Conservation (phyloP, 2,329 filamentous ascomycete genomes). For the Colletotrichum somersetense region DNA sequence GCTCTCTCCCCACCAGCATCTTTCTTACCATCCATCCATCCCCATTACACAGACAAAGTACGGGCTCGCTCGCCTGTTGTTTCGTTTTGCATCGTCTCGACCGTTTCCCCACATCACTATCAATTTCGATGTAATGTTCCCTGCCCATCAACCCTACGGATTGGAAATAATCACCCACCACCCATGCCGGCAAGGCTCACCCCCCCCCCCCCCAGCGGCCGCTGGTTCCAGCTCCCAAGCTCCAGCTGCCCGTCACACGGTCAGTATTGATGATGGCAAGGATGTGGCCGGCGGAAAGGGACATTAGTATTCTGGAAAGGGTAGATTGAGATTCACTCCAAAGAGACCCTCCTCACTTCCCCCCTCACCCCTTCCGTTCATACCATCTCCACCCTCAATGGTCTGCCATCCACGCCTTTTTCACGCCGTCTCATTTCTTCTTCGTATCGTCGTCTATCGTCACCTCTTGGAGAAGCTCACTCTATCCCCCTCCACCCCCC, state of each 20-base stretch:
- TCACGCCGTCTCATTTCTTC: constrained; percentile 37
- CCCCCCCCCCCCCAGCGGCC: constrained; percentile 20
- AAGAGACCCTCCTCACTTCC: constrained; percentile 1
- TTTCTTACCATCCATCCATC: neutral
- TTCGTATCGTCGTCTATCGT: constrained; percentile 34
- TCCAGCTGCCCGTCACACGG: constrained; percentile 41
- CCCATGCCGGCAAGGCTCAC: constrained; percentile 15
- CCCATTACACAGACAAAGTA: neutral
- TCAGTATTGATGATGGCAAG: constrained; percentile 30
- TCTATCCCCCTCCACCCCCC: neutral
- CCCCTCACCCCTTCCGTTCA: constrained; percentile 24
- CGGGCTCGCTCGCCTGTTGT: constrained; percentile 1
- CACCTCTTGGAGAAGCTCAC: constrained; percentile 1
- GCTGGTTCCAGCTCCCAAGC: constrained; percentile 31
- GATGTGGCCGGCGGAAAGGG: neutral
- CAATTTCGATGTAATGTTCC: constrained; percentile 41
- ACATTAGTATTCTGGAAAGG: neutral
- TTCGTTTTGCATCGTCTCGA: constrained; percentile 14
- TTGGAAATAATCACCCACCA: constrained; percentile 27
- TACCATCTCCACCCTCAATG: constrained; percentile 38
- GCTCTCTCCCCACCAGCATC: neutral
- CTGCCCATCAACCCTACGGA: constrained; percentile 36
- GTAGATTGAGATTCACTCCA: constrained; percentile 11
- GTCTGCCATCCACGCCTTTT: constrained; percentile 32
- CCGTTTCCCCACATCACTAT: constrained; percentile 40